These are phyloP conservation scores for Euphorbia pulcherrima DNA, from an alignment of 345 rosid genomes.

Conservation along the genomic window DNA sequence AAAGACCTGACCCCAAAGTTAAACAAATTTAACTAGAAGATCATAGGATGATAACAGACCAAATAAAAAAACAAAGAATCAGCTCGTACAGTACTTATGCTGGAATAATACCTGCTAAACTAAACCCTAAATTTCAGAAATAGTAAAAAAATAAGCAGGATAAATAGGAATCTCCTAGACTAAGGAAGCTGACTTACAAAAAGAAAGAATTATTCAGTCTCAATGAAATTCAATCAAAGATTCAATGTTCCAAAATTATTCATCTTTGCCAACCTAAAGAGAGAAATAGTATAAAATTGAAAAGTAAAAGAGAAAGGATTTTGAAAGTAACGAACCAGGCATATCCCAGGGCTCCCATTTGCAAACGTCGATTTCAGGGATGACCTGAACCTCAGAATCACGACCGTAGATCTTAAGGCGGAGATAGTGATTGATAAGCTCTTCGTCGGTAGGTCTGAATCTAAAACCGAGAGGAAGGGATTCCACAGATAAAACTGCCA, in stretches of 20 bases:
- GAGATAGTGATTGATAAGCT: constrained; percentile 81
- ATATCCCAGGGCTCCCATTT: constrained; percentile 98
- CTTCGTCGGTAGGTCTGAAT: constrained; percentile 91
- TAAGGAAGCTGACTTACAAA: constrained; percentile 8
- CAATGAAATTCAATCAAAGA: constrained; percentile 27
- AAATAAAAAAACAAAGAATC: neutral
- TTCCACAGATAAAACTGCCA: constrained; percentile 46
- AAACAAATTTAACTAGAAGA: neutral
- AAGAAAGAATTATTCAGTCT: constrained; percentile 16
- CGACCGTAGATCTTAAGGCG: constrained; percentile 82
- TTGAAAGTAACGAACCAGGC: constrained; percentile 41
- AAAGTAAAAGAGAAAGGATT: neutral
- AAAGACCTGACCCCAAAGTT: constrained; percentile 38
- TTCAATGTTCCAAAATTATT: constrained; percentile 5
- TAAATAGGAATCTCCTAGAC: constrained; percentile 14
- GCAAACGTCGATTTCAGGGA: constrained; percentile 86
- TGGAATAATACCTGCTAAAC: neutral
- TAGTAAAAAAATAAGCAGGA: neutral
- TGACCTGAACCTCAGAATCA: constrained; percentile 65
- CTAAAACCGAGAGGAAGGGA: constrained; percentile 78
- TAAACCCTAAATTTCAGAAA: constrained; percentile 2
- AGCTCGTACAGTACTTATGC: neutral
- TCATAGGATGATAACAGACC: neutral
- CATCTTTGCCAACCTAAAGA: neutral
- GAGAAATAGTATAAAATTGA: neutral